phyloP scores from a whole-genome alignment of 2,329 filamentous ascomycete genomes.

The Microascus cirrosus region DNA sequence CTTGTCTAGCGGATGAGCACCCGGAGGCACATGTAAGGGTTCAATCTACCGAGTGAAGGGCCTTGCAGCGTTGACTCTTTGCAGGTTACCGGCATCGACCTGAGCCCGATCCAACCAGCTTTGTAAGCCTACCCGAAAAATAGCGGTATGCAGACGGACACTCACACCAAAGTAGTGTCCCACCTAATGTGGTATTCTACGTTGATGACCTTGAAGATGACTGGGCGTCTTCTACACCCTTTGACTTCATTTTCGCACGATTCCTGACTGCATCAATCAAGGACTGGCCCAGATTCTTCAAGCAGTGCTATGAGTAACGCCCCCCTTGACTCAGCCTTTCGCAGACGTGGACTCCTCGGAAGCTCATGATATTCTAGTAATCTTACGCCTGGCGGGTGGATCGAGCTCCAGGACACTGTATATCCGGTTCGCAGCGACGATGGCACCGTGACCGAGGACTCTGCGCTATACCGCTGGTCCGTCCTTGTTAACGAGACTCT shows the following conservation, averaged over 20 bases:
- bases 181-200: constrained; percentile 36
- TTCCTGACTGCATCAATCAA: constrained; percentile 17
- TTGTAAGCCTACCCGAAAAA: constrained; percentile 13
- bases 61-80: too few species aligned
- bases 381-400: constrained; percentile 20
- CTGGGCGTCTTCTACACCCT: constrained; percentile 25
- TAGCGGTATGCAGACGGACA: not conserved
- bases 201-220: constrained; percentile 29
- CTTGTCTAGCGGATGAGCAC: constrained; percentile 11
- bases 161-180: constrained; percentile 23
- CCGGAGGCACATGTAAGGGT: too few species aligned
- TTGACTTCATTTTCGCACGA: constrained; percentile 27
- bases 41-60: too few species aligned
- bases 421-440: constrained; percentile 19
- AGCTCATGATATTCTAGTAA: constrained; percentile 4
- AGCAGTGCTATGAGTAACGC: constrained; percentile 19
- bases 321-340: not conserved
- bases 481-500: constrained; percentile 18
- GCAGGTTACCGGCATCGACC: constrained; percentile 25
- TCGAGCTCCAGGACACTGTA: constrained; percentile 19
- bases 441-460: constrained; percentile 16
- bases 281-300: constrained; percentile 20
- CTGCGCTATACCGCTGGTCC: constrained; percentile 15
- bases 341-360: too few species aligned
- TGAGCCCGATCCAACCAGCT: constrained; percentile 28